Conservation (phyloP, 192 early-diverging fungal genomes). For the Backusella psychrophila region DNA sequence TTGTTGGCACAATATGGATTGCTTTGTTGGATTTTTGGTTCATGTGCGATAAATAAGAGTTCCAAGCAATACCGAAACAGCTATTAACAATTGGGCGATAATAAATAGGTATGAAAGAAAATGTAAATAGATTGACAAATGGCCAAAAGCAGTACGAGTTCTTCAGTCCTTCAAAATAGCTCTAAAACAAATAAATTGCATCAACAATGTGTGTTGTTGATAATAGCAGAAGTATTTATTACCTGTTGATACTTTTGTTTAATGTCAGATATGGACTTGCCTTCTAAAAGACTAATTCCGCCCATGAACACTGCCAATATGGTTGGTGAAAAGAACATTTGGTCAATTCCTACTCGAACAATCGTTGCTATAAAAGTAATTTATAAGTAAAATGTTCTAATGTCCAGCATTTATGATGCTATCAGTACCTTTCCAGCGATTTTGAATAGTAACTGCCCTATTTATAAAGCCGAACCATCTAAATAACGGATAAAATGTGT, state of each 20-base stretch:
- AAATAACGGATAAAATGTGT: too few species aligned
- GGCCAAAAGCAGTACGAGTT: constrained; percentile 26
- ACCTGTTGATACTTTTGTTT: constrained; percentile 21
- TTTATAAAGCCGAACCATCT: constrained; percentile 18
- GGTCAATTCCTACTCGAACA: constrained; percentile 12
- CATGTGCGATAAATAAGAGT: constrained; percentile 22
- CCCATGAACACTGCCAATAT: constrained; percentile 19
- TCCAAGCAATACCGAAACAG: constrained; percentile 14
- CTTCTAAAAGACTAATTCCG: constrained; percentile 18
- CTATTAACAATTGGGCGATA: constrained; percentile 22
- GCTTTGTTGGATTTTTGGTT: constrained; percentile 14
- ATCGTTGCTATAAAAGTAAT: neutral
- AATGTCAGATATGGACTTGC: neutral
- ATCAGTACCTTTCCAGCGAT: constrained; percentile 1
- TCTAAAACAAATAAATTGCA: neutral
- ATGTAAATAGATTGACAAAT: constrained; percentile 16
- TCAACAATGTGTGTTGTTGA: neutral
- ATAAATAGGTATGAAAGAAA: constrained; percentile 6
- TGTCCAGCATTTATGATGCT: neutral
- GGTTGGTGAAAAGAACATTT: constrained; percentile 15
- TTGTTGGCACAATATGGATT: neutral
- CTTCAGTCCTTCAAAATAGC: constrained; percentile 13
- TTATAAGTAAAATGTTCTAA: neutral
- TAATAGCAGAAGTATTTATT: neutral
- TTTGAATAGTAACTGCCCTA: constrained; percentile 4